Conservation (phyloP, 1,139 yeast species). For the Yamadazyma diddensiae region DNA sequence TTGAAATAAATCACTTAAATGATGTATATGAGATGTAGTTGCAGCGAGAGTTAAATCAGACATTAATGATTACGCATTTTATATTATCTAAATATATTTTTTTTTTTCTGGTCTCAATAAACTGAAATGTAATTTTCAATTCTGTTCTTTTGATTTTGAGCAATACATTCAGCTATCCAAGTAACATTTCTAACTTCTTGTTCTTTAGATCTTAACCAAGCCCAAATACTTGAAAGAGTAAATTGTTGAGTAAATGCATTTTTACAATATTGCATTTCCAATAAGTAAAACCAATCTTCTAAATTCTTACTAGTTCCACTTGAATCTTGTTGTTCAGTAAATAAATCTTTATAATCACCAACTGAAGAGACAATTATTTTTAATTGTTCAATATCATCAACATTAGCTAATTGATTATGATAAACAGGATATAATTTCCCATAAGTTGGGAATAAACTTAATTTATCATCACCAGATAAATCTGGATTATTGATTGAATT, state of each 20-base stretch:
- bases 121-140: slow-evolving; percentile 76
- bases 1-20: slow-evolving; percentile 37
- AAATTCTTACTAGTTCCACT: slow-evolving; percentile 55
- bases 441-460: slow-evolving; percentile 68
- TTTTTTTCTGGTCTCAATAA: slow-evolving; percentile 25
- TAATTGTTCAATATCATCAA: slow-evolving; percentile 85
- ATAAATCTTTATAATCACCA: slow-evolving; percentile 71
- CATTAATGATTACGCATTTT: no score
- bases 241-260: slow-evolving; percentile 97
- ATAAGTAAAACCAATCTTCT: slow-evolving; percentile 90
- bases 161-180: slow-evolving; percentile 98
- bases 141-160: slow-evolving; percentile 81
- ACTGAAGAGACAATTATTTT: slow-evolving; percentile 69
- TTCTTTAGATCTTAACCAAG: slow-evolving; percentile 93
- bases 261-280: slow-evolving; percentile 89
- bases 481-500: slow-evolving; percentile 83
- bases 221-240: slow-evolving; percentile 88
- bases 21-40: slow-evolving; percentile 37
- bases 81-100: not conserved
- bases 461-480: slow-evolving; percentile 66
- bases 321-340: slow-evolving; percentile 52
- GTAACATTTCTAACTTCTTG: slow-evolving; percentile 96
- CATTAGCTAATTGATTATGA: slow-evolving; percentile 64
- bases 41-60: slow-evolving; percentile 25
- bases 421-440: slow-evolving; percentile 82